Evolutionary conservation across 176 grass and related monocot species (phyloP).

Genomic region (Tillandsia fasciculata): DNA sequence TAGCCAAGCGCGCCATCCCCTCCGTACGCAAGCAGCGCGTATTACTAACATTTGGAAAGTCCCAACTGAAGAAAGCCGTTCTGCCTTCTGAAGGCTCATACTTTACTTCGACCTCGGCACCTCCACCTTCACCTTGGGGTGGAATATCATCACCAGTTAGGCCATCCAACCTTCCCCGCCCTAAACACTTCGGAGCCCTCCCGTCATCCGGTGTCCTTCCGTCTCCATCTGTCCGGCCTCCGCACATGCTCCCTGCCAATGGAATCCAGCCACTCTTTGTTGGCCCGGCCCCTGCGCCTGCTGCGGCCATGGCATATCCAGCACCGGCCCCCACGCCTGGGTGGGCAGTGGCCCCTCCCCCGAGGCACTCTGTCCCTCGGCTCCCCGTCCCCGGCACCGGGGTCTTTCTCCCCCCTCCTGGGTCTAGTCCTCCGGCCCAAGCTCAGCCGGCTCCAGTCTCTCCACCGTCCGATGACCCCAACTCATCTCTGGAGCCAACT

Average conservation of each 20-base stretch:
- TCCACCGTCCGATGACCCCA: conserved; percentile 21
- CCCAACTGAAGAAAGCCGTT: conserved; percentile 33
- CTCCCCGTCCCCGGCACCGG: conserved; percentile 62
- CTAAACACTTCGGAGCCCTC: conserved; percentile 41
- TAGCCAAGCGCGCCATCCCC: conserved; percentile 60
- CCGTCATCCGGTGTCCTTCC: conserved; percentile 16
- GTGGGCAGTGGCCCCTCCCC: conserved; percentile 44
- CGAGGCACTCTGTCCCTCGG: conserved; percentile 33
- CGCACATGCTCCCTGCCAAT: conserved; percentile 1
- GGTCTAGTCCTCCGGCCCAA: conserved; percentile 32
- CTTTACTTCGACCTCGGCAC: conserved; percentile 26
- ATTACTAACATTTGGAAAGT: conserved; percentile 65
- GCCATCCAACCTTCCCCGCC: conserved; percentile 26
- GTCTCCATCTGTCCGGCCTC: background rate
- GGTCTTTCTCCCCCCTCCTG: conserved; percentile 70
- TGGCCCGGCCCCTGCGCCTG: conserved; percentile 27
- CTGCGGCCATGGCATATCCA: conserved; percentile 19
- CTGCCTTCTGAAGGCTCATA: conserved; percentile 20
- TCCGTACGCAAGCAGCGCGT: conserved; percentile 36
- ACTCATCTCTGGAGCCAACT: conserved; percentile 14
- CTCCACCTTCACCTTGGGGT: conserved; percentile 35
- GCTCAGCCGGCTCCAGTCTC: conserved; percentile 35
- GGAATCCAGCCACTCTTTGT: conserved; percentile 35
- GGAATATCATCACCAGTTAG: conserved; percentile 27
- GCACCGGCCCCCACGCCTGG: conserved; percentile 3